Evolutionary conservation across 495 filamentous ascomycete genomes (phyloP).

Genomic region (Trichoderma orchidacearum): DNA sequence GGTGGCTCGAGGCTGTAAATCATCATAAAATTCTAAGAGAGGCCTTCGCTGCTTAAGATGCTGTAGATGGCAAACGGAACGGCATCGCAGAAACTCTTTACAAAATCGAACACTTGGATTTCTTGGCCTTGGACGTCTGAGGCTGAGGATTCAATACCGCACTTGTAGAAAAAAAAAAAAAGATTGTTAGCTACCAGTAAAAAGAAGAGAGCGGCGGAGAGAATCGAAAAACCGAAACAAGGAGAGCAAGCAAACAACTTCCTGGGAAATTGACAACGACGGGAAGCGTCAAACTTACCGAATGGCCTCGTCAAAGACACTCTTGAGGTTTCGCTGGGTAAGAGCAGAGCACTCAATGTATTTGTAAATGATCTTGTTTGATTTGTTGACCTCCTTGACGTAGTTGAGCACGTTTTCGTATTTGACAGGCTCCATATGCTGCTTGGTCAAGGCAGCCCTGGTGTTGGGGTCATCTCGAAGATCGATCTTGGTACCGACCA

Average conservation of each 20-base stretch:
- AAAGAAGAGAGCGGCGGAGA: background rate
- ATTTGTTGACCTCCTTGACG: slow-evolving; percentile 79
- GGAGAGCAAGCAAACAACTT: background rate
- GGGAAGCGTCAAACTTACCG: slow-evolving; percentile 37
- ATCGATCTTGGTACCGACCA: slow-evolving; percentile 96
- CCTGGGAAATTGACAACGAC: background rate
- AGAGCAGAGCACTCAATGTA: slow-evolving; percentile 98
- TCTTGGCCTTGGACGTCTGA: slow-evolving; percentile 45
- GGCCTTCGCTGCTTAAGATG: background rate
- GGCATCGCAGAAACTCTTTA: slow-evolving; percentile 20
- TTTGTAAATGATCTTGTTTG: slow-evolving; percentile 37
- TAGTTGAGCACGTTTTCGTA: slow-evolving; percentile 78
- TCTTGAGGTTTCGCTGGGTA: slow-evolving; percentile 91
- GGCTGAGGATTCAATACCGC: slow-evolving; percentile 75
- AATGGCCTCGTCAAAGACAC: slow-evolving; percentile 95
- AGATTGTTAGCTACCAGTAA: background rate
- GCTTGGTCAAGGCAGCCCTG: slow-evolving; percentile 58
- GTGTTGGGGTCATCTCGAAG: slow-evolving; percentile 82
- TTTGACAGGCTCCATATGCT: slow-evolving; percentile 82
- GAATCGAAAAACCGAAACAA: background rate
- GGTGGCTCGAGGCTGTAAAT: background rate
- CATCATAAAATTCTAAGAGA: background rate
- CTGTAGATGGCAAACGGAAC: background rate
- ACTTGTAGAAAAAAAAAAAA: slow-evolving; percentile 22
- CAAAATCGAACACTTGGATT: slow-evolving; percentile 62